Conservation (phyloP, 768 basidiomycete species). For the Auriscalpium vulgare region DNA sequence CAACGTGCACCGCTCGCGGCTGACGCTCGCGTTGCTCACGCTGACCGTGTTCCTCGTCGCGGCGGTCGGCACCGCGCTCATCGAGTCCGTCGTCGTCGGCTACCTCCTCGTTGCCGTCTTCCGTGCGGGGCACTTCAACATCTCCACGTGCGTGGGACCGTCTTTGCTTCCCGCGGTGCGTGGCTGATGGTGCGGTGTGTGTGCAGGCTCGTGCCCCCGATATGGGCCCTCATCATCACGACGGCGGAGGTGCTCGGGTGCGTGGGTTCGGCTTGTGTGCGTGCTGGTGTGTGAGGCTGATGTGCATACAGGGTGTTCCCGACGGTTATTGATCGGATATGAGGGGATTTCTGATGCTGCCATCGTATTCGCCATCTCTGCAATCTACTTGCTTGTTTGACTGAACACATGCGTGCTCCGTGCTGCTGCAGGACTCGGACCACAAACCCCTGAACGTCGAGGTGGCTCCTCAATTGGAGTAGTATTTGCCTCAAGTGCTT, state of each 20-base stretch:
- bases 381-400: too few relatives aligned
- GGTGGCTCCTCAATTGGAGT: too few relatives aligned
- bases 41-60: conserved; percentile 9
- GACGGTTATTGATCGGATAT: conserved; percentile 14
- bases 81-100: conserved; percentile 13
- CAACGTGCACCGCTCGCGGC: conserved; percentile 12
- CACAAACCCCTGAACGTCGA: too few relatives aligned
- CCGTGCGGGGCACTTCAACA: conserved; percentile 6
- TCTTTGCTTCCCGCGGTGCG: not conserved
- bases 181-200: not conserved
- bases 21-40: conserved; percentile 10
- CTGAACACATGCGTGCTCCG: too few relatives aligned
- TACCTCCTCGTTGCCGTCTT: conserved; percentile 12
- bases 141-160: conserved; percentile 13
- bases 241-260: conserved; percentile 10
- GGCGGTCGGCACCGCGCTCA: conserved; percentile 4
- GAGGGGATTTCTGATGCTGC: not conserved
- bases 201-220: conserved; percentile 10
- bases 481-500: too few relatives aligned
- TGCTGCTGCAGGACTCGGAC: too few relatives aligned
- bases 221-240: conserved; percentile 16
- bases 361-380: too few relatives aligned
- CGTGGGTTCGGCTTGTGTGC: not conserved
- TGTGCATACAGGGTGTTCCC: conserved; percentile 9
- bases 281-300: not conserved